Evolutionary conservation across 2,329 filamentous ascomycete species (phyloP), one percentile per base, ranked within the genome.

Genomic region (Talaromyces funiculosus): DNA sequence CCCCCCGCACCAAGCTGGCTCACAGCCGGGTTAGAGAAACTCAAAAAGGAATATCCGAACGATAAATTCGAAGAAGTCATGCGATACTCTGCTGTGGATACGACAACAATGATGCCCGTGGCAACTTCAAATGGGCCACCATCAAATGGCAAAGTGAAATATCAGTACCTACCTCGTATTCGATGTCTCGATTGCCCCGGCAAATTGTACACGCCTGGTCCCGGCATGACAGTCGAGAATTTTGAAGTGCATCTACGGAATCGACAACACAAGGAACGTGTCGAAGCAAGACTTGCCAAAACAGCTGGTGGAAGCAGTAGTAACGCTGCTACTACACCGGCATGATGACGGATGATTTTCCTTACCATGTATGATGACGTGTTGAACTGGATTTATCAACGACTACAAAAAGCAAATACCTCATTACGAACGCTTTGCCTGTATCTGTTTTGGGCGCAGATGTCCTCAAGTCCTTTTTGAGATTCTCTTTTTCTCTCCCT

Each of bases 201-300:
- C 31, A 97, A 97, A 75, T 80, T 96, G 10, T 99, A 99, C 75
- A 96, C 92, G 0, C 90, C 92, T 0, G 90, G 92, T 0, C 91
- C 92, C 0, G 90, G 88, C 24, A 89, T 84, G 72, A 92, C 91
- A 2, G 90, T 93, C 4, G 87, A 87, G 49, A 96, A 96, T 71
- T 99, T 99, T 64, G 90, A 96, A 75, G 86, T 95, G 1, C 94
- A 99, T 77, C 80, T 97, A 53, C 90, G 88, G 74, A 97, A 96
- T 74, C 85, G 89, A 45, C 80, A 83, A 57, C 94, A 99, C 73
- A 84, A 87, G 67, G 86, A 90, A 66, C 84, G 84, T 67, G 90
- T 92, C 9, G 83, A 87, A 63, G 75, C 77, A 58, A 76, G 81
- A 22, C 67, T 81, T n/a, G 47, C 53, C 26, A 57, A 45, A 43